phyloP scores from a whole-genome alignment of 2,329 filamentous ascomycete species.

The Zelopaecilomyces penicillatus region DNA sequence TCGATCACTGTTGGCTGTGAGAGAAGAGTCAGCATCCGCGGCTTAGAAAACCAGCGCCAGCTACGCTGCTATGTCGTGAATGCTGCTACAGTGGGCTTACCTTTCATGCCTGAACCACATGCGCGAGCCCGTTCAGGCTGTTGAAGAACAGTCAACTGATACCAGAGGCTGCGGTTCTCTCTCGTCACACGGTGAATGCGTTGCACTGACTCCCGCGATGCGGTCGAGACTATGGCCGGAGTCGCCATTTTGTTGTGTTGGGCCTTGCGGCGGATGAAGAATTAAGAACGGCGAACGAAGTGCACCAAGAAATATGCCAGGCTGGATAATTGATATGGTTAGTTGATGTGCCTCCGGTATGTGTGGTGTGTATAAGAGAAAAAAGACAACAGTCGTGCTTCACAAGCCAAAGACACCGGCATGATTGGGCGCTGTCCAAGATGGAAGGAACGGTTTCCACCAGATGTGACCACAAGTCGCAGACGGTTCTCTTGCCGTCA shows the following conservation, averaged over 20 bases:
- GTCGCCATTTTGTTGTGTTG: slow-evolving; percentile 24
- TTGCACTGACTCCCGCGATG: slow-evolving; percentile 33
- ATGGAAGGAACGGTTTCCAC: no score
- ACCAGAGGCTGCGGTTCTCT: slow-evolving; percentile 70
- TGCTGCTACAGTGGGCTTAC: slow-evolving; percentile 40
- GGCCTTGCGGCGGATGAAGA: no score
- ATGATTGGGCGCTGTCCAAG: no score
- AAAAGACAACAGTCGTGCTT: no score
- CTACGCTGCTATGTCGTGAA: not conserved
- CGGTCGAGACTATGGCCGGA: slow-evolving; percentile 21
- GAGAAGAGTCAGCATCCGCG: slow-evolving; percentile 10
- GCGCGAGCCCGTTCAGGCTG: slow-evolving; percentile 90
- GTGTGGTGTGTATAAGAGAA: no score
- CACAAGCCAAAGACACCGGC: no score
- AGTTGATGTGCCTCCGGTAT: no score
- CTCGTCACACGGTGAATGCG: slow-evolving; percentile 48
- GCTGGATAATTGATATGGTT: no score
- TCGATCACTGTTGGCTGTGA: slow-evolving; percentile 51
- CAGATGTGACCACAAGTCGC: no score
- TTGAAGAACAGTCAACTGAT: slow-evolving; percentile 79
- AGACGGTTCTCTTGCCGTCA: no score
- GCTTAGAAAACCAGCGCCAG: not conserved
- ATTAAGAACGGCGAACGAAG: no score
- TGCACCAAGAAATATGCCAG: no score
- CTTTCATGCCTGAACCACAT: slow-evolving; percentile 91